Conservation (phyloP, 768 basidiomycete species). For the Rhodosporidiobolus odoratus region DNA sequence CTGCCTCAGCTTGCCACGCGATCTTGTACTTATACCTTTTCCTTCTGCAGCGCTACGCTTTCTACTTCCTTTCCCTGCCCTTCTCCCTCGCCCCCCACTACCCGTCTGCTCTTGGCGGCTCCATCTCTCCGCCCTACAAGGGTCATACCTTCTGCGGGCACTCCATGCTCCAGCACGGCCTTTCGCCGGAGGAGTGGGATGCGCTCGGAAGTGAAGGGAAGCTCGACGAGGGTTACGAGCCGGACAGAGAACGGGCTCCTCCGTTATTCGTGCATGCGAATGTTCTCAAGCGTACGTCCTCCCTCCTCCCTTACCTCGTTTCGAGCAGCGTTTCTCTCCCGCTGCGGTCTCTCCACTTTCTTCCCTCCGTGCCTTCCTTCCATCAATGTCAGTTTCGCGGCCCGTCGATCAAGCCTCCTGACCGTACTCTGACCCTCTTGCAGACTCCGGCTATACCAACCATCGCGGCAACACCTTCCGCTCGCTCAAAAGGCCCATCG, state of each 20-base stretch:
- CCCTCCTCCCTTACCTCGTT: background rate
- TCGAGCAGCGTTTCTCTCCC: no score
- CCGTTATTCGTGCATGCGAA: slow-evolving; percentile 49
- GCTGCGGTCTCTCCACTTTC: no score
- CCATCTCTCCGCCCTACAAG: slow-evolving; percentile 32
- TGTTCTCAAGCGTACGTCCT: slow-evolving; percentile 45
- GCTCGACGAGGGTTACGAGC: slow-evolving; percentile 3
- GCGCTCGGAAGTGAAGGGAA: background rate
- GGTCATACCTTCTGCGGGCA: slow-evolving; percentile 47
- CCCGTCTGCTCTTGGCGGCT: slow-evolving; percentile 44
- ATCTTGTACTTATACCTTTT: background rate
- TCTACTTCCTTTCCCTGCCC: slow-evolving; percentile 45
- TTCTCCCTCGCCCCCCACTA: slow-evolving; percentile 46
- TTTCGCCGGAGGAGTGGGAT: slow-evolving; percentile 38
- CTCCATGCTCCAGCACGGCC: slow-evolving; percentile 46
- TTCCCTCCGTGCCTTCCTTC: no score
- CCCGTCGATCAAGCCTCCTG: background rate
- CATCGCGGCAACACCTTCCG: slow-evolving; percentile 30
- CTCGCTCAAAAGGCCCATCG: slow-evolving; percentile 30
- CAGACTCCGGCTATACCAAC: background rate
- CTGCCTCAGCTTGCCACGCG: background rate
- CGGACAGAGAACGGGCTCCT: slow-evolving; percentile 40
- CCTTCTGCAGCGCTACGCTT: slow-evolving; percentile 44
- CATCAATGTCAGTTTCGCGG: no score
- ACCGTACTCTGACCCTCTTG: background rate